Conservation (phyloP, 345 rosid species). For the Firmiana major region DNA sequence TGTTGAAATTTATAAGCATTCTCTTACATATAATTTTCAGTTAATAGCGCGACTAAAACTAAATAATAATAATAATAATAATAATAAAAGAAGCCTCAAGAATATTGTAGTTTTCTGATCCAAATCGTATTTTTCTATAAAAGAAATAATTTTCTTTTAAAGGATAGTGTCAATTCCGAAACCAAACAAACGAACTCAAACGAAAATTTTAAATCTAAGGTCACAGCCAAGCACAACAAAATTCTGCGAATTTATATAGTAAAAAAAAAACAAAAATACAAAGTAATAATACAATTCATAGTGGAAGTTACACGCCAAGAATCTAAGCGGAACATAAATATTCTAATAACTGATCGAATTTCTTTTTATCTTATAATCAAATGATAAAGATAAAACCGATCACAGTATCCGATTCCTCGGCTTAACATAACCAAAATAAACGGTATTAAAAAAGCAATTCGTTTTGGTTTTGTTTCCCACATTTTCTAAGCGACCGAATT, state of each 20-base stretch:
- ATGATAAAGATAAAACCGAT: background rate
- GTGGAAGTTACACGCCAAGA: background rate
- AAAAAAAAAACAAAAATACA: background rate
- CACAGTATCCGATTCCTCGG: background rate
- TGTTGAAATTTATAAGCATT: too few relatives aligned
- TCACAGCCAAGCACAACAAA: background rate
- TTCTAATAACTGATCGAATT: background rate
- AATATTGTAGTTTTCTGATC: too few relatives aligned
- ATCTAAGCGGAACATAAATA: background rate
- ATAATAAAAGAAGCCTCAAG: too few relatives aligned
- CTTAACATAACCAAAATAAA: background rate
- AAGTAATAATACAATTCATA: background rate
- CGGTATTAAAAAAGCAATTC: background rate
- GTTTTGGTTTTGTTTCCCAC: background rate
- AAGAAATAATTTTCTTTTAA: too few relatives aligned
- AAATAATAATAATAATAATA: too few relatives aligned
- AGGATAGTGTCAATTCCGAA: background rate
- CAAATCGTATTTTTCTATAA: too few relatives aligned
- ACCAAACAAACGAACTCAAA: background rate
- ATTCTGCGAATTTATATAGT: background rate
- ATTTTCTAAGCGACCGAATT: constrained; percentile 22
- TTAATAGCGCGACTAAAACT: too few relatives aligned
- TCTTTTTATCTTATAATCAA: background rate
- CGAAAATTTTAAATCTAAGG: background rate
- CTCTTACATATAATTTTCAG: background rate